phyloP scores from a whole-genome alignment of 306 rosid species.

The Gleditsia sinensis region DNA sequence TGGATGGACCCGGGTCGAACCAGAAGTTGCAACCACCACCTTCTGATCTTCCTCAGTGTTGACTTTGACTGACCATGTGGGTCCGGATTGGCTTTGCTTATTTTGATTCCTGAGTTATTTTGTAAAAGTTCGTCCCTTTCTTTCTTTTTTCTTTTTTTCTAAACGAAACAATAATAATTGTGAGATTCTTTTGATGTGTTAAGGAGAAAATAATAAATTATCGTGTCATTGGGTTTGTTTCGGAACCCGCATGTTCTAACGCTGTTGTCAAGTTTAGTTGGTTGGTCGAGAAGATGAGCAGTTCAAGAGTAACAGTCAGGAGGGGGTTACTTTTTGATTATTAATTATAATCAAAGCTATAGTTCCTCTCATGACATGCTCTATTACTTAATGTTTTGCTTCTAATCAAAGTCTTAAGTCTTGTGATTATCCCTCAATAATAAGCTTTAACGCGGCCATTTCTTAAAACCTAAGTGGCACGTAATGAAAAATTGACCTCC shows the following conservation, averaged over 20 bases:
- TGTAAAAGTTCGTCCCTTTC: background rate
- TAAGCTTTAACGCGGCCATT: constrained; percentile 5
- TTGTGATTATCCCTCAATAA: background rate
- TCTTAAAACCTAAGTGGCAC: background rate
- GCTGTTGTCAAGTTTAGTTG: constrained; percentile 46
- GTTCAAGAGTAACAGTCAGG: constrained; percentile 38
- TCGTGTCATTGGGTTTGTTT: constrained; percentile 22
- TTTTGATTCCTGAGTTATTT: background rate
- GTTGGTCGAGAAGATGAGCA: constrained; percentile 23
- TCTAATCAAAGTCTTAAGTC: constrained; percentile 38
- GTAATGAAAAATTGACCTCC: background rate
- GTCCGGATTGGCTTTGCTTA: constrained; percentile 2
- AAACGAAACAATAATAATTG: background rate
- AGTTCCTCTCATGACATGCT: background rate
- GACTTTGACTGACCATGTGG: constrained; percentile 40
- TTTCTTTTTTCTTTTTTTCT: background rate
- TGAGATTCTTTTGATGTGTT: constrained; percentile 34
- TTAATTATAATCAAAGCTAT: constrained; percentile 18
- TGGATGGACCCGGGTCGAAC: constrained; percentile 61
- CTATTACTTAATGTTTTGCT: constrained; percentile 31
- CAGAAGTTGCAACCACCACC: constrained; percentile 89
- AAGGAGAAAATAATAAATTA: constrained; percentile 23
- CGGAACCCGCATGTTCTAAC: constrained; percentile 15
- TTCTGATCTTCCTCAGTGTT: constrained; percentile 79
- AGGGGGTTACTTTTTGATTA: constrained; percentile 11